A percentile compares a stretch with the other conserved stretches of the same genome.
phyloP scores from a whole-genome alignment of 768 basidiomycete species.

The Xanthoconium stramineum region DNA sequence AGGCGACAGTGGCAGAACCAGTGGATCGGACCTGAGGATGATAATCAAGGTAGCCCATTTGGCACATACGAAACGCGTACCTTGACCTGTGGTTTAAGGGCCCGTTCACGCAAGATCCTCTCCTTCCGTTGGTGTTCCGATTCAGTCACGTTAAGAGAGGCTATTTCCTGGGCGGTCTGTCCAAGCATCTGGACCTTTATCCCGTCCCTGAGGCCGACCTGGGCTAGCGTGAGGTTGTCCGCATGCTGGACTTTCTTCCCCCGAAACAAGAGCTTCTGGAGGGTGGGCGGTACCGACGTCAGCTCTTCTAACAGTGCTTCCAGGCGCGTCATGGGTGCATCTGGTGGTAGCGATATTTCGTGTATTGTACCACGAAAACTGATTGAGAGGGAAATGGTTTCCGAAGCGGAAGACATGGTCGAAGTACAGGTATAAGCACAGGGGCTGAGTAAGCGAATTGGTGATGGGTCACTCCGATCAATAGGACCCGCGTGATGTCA shows the following conservation, averaged over 20 bases:
- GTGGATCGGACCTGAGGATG: constrained; percentile 54
- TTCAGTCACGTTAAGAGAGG: constrained; percentile 52
- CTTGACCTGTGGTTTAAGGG: constrained; percentile 55
- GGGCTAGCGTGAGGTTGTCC: constrained; percentile 32
- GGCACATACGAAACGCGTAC: constrained; percentile 31
- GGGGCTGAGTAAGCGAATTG: constrained; percentile 16
- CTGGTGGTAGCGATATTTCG: constrained; percentile 44
- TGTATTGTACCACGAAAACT: constrained; percentile 49
- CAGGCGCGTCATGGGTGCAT: constrained; percentile 50
- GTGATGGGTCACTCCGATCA: background rate
- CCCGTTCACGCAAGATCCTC: constrained; percentile 56
- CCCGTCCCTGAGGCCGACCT: constrained; percentile 62
- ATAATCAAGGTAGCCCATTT: background rate
- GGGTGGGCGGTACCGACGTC: constrained; percentile 58
- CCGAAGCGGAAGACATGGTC: constrained; percentile 12
- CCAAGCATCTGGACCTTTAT: constrained; percentile 71
- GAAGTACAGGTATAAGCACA: background rate
- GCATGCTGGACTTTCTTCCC: constrained; percentile 48
- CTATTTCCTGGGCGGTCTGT: constrained; percentile 56
- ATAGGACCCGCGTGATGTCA: background rate
- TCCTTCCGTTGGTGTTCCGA: constrained; percentile 55
- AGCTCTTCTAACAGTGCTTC: constrained; percentile 55
- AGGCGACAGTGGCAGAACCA: constrained; percentile 36
- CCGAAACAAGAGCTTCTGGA: constrained; percentile 73
- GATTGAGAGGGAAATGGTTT: constrained; percentile 28